A percentile compares a stretch with the other conserved stretches of the same genome.
Evolutionary conservation across 108 stramenopile species (phyloP).

Genomic region (Cylindrotheca closterium): DNA sequence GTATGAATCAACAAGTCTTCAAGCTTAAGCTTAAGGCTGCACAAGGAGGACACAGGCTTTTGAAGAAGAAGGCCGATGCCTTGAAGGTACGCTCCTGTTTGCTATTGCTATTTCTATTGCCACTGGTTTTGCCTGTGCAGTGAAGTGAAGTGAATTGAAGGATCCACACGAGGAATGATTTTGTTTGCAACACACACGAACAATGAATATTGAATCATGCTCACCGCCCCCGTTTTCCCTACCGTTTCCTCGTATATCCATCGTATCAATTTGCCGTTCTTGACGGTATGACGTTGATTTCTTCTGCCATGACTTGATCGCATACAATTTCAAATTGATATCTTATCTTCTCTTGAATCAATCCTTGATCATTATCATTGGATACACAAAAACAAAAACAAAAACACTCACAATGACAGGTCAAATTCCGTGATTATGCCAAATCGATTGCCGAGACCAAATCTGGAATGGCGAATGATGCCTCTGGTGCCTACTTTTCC

Average conservation of each 20-base stretch:
- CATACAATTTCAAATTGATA: too few species aligned
- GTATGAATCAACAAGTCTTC: constrained; percentile 97
- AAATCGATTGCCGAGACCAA: constrained; percentile 95
- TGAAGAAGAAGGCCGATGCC: constrained; percentile 98
- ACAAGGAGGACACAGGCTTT: constrained; percentile 89
- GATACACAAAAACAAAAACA: background rate
- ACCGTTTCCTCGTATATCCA: background rate
- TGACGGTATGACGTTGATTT: background rate
- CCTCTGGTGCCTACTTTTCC: constrained; percentile 89
- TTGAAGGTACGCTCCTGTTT: constrained; percentile 69
- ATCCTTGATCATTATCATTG: background rate
- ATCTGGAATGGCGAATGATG: constrained; percentile 82
- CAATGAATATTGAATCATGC: too few species aligned
- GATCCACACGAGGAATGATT: background rate
- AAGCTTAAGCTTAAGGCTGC: constrained; percentile 96
- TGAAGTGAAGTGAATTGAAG: background rate
- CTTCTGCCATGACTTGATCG: too few species aligned
- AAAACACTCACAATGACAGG: constrained; percentile 28
- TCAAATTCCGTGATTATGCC: constrained; percentile 95
- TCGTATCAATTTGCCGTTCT: background rate
- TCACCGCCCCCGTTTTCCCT: background rate
- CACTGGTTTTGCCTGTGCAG: background rate
- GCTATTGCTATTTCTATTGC: background rate
- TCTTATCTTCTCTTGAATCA: too few species aligned
- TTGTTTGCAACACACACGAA: background rate